Base-by-base conservation (phyloP, 2,329 filamentous ascomycete genomes). In the Claviceps spartinae region DNA sequence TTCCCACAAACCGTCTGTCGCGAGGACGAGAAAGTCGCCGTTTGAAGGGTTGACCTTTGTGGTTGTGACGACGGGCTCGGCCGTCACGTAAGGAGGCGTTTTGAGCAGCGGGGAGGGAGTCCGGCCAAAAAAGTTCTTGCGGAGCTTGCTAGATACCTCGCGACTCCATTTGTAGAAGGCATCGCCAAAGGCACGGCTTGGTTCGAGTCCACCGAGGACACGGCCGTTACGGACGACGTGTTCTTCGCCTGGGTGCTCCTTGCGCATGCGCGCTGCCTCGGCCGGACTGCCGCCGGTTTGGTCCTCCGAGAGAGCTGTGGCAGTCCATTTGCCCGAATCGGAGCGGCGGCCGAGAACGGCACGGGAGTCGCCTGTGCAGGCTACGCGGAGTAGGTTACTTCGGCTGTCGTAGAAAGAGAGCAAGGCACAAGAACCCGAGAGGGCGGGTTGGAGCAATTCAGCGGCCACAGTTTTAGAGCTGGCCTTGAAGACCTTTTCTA, bases 1-100 rank as follows among this genome's bases (percentile, higher is more conserved):
- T 70, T 98, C 93, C 93, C 93, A 98, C 1, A 98, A 76, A 4
- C 93, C 93, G 64, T 98, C 93, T 0, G 93, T 96, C 22, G 93
- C 93, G 75, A 98, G 83, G 55, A 98, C 91, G 13, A 98, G 76
- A 61, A 98, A 98, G 65, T 98, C 93, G 46, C 91, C 90, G 56
- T 87, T 87, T 51, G 88, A 81, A 1, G 93, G 93, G 60, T 91
- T 77, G 50, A 98, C 84, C 66, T 93, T 85, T 46, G 91, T 97
- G 1, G 89, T 95, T 0, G 91, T 97, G 50, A 98, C 81, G 22
- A 97, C 78, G 2, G 93, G 93, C 69, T 98, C 94, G 1, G 93
- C 93, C 3, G 93, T 98, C 42, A 98, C 93, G 62, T 98, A 98
- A 0, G 93, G 93, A 8, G 93, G 93, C 0, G 90, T 96, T 68